Evolutionary conservation across 805 yeast species (phyloP).

Genomic region (Trichomonascus vanleenenianus): DNA sequence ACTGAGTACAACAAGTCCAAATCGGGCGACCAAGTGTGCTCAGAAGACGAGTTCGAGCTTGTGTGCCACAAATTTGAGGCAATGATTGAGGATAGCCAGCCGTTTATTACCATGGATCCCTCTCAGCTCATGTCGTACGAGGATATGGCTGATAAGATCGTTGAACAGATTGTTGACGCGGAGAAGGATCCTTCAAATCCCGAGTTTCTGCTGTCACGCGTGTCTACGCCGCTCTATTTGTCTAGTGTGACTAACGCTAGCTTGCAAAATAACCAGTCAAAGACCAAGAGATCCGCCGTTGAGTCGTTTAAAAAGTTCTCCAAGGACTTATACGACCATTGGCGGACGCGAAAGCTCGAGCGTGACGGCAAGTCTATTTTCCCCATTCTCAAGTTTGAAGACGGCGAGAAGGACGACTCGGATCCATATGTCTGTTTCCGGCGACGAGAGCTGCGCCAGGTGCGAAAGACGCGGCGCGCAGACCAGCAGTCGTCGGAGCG

Average conservation of each 20-base stretch:
- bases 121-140: slow-evolving; percentile 59
- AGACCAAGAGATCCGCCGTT: slow-evolving; percentile 18
- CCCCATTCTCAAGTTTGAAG: slow-evolving; percentile 78
- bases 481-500: slow-evolving; percentile 87
- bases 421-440: slow-evolving; percentile 96
- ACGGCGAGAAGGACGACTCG: slow-evolving; percentile 79
- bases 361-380: slow-evolving; percentile 62
- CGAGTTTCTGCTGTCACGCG: slow-evolving; percentile 21
- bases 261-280: slow-evolving; percentile 7
- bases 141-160: slow-evolving; percentile 51
- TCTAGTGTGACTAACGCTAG: slow-evolving; percentile 18
- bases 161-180: slow-evolving; percentile 33
- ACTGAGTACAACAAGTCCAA: slow-evolving; percentile 29
- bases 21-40: slow-evolving; percentile 32
- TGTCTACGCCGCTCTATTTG: slow-evolving; percentile 13
- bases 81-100: slow-evolving; percentile 73
- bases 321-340: slow-evolving; percentile 62
- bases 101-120: slow-evolving; percentile 82
- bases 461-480: slow-evolving; percentile 91
- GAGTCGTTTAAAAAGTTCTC: slow-evolving; percentile 46
- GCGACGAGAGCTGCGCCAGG: slow-evolving; percentile 89
- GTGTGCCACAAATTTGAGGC: slow-evolving; percentile 67
- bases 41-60: slow-evolving; percentile 82
- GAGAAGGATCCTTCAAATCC: slow-evolving; percentile 46
- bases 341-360: slow-evolving; percentile 66